These are phyloP conservation scores for Leucoagaricus sp. DNA, from an alignment of 1,284 basidiomycete species.

Conservation along the genomic window DNA sequence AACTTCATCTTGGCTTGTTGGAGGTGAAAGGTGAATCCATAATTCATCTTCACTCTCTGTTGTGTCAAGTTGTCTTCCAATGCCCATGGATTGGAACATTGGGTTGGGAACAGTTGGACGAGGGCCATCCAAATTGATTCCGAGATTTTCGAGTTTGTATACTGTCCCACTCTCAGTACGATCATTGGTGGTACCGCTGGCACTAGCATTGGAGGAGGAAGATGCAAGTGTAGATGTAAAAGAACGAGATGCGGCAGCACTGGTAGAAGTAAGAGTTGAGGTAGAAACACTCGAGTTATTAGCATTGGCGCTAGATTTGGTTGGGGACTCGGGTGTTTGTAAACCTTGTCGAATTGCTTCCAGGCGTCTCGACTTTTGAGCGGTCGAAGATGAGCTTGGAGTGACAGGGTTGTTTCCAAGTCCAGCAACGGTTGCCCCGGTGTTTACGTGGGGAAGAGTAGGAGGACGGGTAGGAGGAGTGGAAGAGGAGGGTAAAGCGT, in stretches of 20 bases:
- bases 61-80: neutral
- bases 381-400: neutral
- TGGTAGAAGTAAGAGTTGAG: too few species aligned
- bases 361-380: neutral
- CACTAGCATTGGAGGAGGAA: neutral
- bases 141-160: constrained; percentile 4
- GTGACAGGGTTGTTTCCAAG: too few species aligned
- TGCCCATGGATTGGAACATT: too few species aligned
- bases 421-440: too few species aligned
- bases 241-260: too few species aligned
- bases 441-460: too few species aligned
- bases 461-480: neutral
- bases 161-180: neutral
- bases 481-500: constrained; percentile 3
- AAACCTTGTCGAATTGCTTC: neutral
- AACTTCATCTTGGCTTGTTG: constrained; percentile 2
- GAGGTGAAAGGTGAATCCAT: neutral
- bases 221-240: too few species aligned
- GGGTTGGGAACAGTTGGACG: neutral
- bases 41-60: constrained; percentile 6
- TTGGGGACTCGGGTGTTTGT: neutral
- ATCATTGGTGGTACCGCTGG: neutral
- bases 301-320: too few species aligned
- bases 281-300: too few species aligned
- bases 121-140: neutral